These are phyloP conservation scores for Tetrahymena thermophila DNA, from an alignment of 73 alveolate species.

Conservation along the genomic window DNA sequence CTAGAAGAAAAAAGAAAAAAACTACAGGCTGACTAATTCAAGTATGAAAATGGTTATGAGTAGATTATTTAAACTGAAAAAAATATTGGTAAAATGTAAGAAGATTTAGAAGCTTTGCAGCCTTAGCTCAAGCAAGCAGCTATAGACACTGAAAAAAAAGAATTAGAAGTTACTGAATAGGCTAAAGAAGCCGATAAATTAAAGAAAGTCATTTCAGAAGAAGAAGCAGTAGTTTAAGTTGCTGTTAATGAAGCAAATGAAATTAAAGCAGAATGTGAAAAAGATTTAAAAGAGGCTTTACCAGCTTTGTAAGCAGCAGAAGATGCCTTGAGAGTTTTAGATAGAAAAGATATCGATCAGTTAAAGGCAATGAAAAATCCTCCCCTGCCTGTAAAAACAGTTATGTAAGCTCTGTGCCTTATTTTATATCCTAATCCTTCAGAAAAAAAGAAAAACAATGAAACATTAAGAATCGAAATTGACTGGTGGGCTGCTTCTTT, in stretches of 20 bases:
- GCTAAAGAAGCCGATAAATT: conserved; percentile 64
- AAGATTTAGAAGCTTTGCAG: conserved; percentile 55
- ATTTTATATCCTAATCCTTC: conserved; percentile 64
- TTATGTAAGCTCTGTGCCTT: conserved; percentile 77
- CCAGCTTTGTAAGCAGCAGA: conserved; percentile 58
- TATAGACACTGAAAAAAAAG: conserved; percentile 51
- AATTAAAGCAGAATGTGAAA: conserved; percentile 81
- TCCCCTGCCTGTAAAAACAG: conserved; percentile 72
- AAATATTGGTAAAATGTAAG: conserved; percentile 74
- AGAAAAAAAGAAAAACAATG: conserved; percentile 49
- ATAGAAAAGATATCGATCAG: conserved; percentile 50
- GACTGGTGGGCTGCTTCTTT: conserved; percentile 68
- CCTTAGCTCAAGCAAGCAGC: conserved; percentile 62
- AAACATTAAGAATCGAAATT: conserved; percentile 50
- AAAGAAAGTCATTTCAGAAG: conserved; percentile 59
- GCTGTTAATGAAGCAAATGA: conserved; percentile 37
- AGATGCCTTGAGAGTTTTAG: conserved; percentile 54
- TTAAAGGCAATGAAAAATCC: conserved; percentile 53
- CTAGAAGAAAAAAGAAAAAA: conserved; percentile 60
- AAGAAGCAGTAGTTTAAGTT: conserved; percentile 57
- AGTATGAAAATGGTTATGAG: conserved; percentile 78
- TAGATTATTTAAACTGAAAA: conserved; percentile 67
- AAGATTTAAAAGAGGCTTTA: conserved; percentile 53
- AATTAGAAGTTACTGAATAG: conserved; percentile 49
- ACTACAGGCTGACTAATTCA: conserved; percentile 56